These are phyloP conservation scores for Floccularia luteovirens DNA, from an alignment of 768 basidiomycete genomes.

Conservation along the genomic window DNA sequence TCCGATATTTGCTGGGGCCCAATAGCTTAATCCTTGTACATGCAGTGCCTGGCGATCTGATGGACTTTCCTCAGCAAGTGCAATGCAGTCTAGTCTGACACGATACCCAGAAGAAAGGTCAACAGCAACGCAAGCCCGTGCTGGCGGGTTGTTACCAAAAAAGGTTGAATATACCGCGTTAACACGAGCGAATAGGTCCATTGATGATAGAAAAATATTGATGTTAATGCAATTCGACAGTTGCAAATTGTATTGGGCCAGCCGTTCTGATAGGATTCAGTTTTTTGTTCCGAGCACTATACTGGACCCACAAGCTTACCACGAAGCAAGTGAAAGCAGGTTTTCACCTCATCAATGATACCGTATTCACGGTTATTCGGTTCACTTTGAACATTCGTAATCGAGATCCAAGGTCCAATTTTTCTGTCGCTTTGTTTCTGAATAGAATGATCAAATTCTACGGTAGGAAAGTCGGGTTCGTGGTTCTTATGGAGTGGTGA, in stretches of 20 bases:
- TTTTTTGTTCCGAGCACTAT: constrained; percentile 14
- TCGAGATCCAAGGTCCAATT: constrained; percentile 60
- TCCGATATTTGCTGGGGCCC: constrained; percentile 99
- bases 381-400: constrained; percentile 45
- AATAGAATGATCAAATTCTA: not conserved
- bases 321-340: constrained; percentile 59
- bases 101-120: constrained; percentile 50
- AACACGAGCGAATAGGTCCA: constrained; percentile 69
- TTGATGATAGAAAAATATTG: constrained; percentile 76
- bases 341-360: constrained; percentile 63
- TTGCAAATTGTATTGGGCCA: constrained; percentile 38
- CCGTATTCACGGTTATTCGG: no score
- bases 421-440: constrained; percentile 9
- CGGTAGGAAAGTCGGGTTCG: not conserved
- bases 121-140: constrained; percentile 89
- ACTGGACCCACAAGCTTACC: constrained; percentile 30
- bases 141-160: constrained; percentile 89
- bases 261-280: no score
- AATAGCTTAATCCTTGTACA: constrained; percentile 94
- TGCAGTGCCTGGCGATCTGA: constrained; percentile 70
- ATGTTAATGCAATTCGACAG: constrained; percentile 65
- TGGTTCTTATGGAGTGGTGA: not conserved
- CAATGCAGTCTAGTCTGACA: constrained; percentile 75
- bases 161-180: constrained; percentile 75
- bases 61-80: constrained; percentile 37